These are phyloP conservation scores for Nothophoma quercina DNA, from an alignment of 2,329 filamentous ascomycete species.

Conservation along the genomic window DNA sequence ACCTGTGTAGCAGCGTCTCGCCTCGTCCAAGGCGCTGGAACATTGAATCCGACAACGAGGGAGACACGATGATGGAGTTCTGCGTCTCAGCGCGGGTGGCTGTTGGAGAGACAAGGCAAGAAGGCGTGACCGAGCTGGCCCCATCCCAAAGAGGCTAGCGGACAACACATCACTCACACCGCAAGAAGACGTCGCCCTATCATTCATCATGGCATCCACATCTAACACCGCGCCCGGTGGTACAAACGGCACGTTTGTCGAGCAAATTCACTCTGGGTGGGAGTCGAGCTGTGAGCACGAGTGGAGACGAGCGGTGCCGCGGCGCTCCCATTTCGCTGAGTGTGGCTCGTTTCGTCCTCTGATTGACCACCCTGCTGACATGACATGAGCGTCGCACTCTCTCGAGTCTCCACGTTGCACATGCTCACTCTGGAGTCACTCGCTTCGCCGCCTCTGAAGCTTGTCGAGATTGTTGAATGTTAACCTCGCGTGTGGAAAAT, in stretches of 20 bases:
- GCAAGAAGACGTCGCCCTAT: slow-evolving; percentile 44
- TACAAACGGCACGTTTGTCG: slow-evolving; percentile 48
- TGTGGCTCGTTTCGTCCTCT: slow-evolving; percentile 32
- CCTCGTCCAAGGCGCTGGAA: slow-evolving; percentile 34
- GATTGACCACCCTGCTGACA: slow-evolving; percentile 36
- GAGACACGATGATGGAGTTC: slow-evolving; percentile 31
- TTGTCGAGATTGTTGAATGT: slow-evolving; percentile 23
- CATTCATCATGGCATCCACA: slow-evolving; percentile 40
- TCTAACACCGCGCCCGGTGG: slow-evolving; percentile 44
- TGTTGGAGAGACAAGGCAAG: slow-evolving; percentile 30
- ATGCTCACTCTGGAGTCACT: slow-evolving; percentile 27
- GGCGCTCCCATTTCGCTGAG: slow-evolving; percentile 22
- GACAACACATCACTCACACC: slow-evolving; percentile 51
- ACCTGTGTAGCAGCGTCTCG: slow-evolving; percentile 37
- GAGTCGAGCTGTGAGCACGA: slow-evolving; percentile 19
- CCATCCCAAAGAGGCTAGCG: slow-evolving; percentile 13
- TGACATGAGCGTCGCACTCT: slow-evolving; percentile 46
- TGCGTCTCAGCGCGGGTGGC: slow-evolving; percentile 30
- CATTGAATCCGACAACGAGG: slow-evolving; percentile 27
- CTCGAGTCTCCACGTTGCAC: slow-evolving; percentile 52
- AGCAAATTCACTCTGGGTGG: slow-evolving; percentile 27
- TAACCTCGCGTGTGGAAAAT: slow-evolving; percentile 26
- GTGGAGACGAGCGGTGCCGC: slow-evolving; percentile 14
- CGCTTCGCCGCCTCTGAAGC: slow-evolving; percentile 27
- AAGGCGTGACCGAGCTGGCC: slow-evolving; percentile 40